Percentiles rank a stretch among this genome's conserved stretches.
phyloP scores from a whole-genome alignment of 495 filamentous ascomycete species.

The Neurospora sp. region DNA sequence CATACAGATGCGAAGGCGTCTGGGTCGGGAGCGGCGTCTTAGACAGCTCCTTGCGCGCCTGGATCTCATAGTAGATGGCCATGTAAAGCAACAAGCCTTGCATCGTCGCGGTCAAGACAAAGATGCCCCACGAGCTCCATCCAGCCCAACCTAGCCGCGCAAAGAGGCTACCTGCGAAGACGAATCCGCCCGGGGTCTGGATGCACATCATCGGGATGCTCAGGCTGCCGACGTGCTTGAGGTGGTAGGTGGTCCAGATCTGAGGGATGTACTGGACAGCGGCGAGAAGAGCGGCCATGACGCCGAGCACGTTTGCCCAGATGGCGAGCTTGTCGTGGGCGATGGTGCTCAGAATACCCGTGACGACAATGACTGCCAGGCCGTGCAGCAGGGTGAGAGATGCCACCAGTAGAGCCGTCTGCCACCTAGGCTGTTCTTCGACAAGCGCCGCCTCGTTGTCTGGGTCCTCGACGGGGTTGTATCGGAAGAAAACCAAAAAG shows the following conservation, averaged over 20 bases:
- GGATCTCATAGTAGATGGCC: conserved; percentile 66
- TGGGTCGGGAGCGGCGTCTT: conserved; percentile 7
- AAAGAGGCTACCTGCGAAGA: conserved; percentile 80
- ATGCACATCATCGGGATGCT: conserved; percentile 99
- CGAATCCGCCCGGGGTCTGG: conserved; percentile 82
- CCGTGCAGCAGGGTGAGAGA: conserved; percentile 62
- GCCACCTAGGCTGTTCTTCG: conserved; percentile 49
- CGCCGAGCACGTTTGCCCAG: conserved; percentile 79
- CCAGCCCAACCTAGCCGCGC: conserved; percentile 68
- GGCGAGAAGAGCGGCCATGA: conserved; percentile 67
- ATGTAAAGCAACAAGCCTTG: conserved; percentile 76
- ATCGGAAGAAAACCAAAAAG: conserved; percentile 76
- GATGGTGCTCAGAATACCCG: conserved; percentile 48
- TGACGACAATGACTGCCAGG: conserved; percentile 54
- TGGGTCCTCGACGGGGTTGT: conserved; percentile 45
- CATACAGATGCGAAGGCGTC: conserved; percentile 14
- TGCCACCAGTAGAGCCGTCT: conserved; percentile 64
- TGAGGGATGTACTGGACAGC: conserved; percentile 90
- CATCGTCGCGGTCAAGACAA: conserved; percentile 72
- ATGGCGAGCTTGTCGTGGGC: conserved; percentile 47
- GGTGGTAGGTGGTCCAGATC: conserved; percentile 77
- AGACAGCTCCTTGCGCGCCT: conserved; percentile 6
- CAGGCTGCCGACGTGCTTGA: conserved; percentile 77
- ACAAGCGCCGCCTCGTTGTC: conserved; percentile 18
- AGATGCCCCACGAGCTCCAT: conserved; percentile 94